Conservation (phyloP, 1,284 basidiomycete species). For the Cutaneotrichosporon mucoides region DNA sequence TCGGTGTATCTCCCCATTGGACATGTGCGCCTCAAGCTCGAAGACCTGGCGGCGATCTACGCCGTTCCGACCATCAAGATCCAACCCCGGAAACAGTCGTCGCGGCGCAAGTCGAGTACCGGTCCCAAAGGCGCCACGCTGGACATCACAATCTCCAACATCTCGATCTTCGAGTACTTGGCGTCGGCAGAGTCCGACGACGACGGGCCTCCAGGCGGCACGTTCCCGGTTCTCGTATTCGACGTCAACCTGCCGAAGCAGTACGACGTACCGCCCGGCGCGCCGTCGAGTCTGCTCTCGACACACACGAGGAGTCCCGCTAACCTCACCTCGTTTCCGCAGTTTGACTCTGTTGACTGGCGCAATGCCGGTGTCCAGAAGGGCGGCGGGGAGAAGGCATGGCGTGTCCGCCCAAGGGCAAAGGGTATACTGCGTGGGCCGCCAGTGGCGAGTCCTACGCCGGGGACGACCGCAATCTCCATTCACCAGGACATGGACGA, state of each 20-base stretch:
- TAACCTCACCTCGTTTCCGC: conserved; percentile 26
- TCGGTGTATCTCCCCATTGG: conserved; percentile 31
- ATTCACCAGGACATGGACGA: conserved; percentile 19
- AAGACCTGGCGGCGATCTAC: conserved; percentile 27
- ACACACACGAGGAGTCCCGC: conserved; percentile 6
- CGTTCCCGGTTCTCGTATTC: conserved; percentile 45
- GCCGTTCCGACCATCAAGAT: conserved; percentile 8
- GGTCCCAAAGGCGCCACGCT: conserved; percentile 18
- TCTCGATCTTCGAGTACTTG: conserved; percentile 40
- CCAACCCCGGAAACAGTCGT: background rate
- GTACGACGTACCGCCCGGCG: conserved; percentile 32
- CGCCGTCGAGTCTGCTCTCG: conserved; percentile 15
- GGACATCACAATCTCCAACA: conserved; percentile 22
- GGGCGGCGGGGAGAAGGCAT: conserved; percentile 36
- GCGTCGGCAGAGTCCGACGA: conserved; percentile 17
- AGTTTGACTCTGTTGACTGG: conserved; percentile 47
- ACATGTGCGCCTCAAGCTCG: conserved; percentile 40
- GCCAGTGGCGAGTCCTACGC: conserved; percentile 11
- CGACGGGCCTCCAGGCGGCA: conserved; percentile 35
- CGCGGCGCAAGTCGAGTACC: conserved; percentile 5
- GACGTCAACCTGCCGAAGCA: conserved; percentile 42
- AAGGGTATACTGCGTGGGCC: conserved; percentile 33
- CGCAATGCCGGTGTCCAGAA: conserved; percentile 33
- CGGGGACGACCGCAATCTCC: conserved; percentile 20
- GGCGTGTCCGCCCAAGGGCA: conserved; percentile 34